These are phyloP conservation scores for Gloeopeniophorella convolvens DNA, from an alignment of 768 basidiomycete species.

Conservation along the genomic window DNA sequence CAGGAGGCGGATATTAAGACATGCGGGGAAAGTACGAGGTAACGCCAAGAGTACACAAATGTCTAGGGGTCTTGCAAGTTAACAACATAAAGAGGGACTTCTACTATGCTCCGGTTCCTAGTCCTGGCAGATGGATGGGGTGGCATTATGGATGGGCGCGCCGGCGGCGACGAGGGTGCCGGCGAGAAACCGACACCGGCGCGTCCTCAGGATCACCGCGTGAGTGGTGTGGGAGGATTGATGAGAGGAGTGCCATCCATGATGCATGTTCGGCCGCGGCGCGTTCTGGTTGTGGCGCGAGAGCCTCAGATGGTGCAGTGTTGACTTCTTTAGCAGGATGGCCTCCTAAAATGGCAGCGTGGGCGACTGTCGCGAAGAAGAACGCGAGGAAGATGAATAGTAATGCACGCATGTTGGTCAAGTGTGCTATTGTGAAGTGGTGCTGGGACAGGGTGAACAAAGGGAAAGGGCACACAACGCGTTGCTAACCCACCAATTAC, in stretches of 20 bases:
- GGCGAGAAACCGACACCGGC: background rate
- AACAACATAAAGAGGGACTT: too few relatives aligned
- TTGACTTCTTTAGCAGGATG: background rate
- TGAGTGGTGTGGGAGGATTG: background rate
- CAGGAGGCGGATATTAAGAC: too few relatives aligned
- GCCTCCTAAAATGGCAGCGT: slow-evolving; percentile 3
- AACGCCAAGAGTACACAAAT: too few relatives aligned
- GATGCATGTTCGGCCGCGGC: background rate
- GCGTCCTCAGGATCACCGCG: background rate
- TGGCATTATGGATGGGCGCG: slow-evolving; percentile 6
- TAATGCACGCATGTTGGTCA: background rate
- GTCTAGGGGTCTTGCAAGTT: too few relatives aligned
- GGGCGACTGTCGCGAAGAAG: background rate
- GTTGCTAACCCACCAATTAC: too few relatives aligned
- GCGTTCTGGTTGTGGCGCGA: too few relatives aligned
- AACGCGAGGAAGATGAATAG: background rate
- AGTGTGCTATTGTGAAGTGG: background rate
- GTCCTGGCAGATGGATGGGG: too few relatives aligned
- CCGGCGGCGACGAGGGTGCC: slow-evolving; percentile 8
- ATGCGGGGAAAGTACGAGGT: too few relatives aligned
- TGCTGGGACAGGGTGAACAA: background rate
- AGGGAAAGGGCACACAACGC: too few relatives aligned
- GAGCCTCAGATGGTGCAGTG: too few relatives aligned
- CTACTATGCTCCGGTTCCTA: too few relatives aligned
- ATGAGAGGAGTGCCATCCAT: background rate